Evolutionary conservation across 495 filamentous ascomycete genomes (phyloP), one percentile per base, ranked within the genome.

Genomic region (Talaromyces ruber): DNA sequence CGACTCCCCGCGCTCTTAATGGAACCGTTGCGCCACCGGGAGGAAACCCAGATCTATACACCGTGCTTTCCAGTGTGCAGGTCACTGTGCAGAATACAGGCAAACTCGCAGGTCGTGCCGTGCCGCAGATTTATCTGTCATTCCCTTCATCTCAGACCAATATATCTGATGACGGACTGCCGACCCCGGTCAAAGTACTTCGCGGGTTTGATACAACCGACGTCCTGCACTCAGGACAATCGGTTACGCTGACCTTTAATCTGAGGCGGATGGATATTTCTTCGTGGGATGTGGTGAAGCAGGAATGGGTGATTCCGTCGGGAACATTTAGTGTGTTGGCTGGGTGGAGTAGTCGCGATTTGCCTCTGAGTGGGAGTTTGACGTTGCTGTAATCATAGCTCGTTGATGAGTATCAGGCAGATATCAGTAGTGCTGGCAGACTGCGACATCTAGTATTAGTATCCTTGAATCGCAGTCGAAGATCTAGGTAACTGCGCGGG

Each of bases 41-140:
- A 56, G 86, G 87, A 0, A 78, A 81, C 50, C 64, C 73, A 29
- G 78, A 81, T 62, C 74, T 86, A 4, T 86, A 79, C 76, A 82
- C 88, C 63, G 67, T 73, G 0, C 68, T 86, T 3, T 79, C 76
- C 6, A 72, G 53, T 30, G 77, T 84, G 12, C 70, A 72, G 0
- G 79, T 81, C 4, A 75, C 71, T 1, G 76, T 88, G 22, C 68
- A 68, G n/a, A 90, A 90, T 64, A 79, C 74, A 3, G 87, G 87
- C 0, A 43, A 47, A 0, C 67, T 77, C 0, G 47, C 68, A 63
- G 81, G 81, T 24, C 76, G 78, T 4, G 80, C 84, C 62, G 83
- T 88, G 0, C 77, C 81, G 47, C 82, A 89, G 76, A 70, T 89
- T 4, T 90, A 90, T 64, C 70, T 90, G n/a, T 72, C 74, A 0